Percentiles rank a stretch among this genome's conserved stretches.
phyloP scores from a whole-genome alignment of 1,139 yeast genomes.

The Saccharomycopsis phalli region DNA sequence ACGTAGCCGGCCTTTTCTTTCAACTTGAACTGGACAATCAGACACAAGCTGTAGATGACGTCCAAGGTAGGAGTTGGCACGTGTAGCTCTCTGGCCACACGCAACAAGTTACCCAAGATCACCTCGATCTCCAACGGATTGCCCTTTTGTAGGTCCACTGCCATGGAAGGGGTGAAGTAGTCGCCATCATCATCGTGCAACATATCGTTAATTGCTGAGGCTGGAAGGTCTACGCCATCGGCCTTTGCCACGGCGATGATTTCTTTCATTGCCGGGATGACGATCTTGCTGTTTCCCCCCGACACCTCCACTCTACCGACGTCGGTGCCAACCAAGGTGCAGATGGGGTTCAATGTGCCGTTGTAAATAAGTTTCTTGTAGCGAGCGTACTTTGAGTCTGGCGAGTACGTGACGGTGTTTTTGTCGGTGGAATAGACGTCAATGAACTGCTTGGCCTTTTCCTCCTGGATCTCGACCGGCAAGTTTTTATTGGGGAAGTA shows the following conservation, averaged over 20 bases:
- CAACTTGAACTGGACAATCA: slow-evolving; percentile 34
- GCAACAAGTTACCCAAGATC: slow-evolving; percentile 45
- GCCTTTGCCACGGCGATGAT: slow-evolving; percentile 41
- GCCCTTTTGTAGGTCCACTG: slow-evolving; percentile 41
- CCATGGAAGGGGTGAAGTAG: slow-evolving; percentile 50
- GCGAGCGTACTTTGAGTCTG: slow-evolving; percentile 38
- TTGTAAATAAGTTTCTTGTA: slow-evolving; percentile 50
- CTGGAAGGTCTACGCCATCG: slow-evolving; percentile 41
- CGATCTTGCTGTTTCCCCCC: slow-evolving; percentile 35
- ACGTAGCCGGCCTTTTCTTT: slow-evolving; percentile 34
- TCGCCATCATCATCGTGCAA: slow-evolving; percentile 46
- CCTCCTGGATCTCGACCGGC: slow-evolving; percentile 25
- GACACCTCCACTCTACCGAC: slow-evolving; percentile 35
- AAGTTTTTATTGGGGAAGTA: slow-evolving; percentile 32
- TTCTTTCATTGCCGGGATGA: slow-evolving; percentile 46
- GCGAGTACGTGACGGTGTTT: slow-evolving; percentile 30
- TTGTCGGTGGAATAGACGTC: slow-evolving; percentile 33
- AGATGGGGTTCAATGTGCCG: slow-evolving; percentile 42
- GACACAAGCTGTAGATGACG: slow-evolving; percentile 32
- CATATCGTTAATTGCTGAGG: slow-evolving; percentile 30
- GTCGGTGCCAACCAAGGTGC: slow-evolving; percentile 37
- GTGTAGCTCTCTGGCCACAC: slow-evolving; percentile 36
- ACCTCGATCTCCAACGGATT: slow-evolving; percentile 49
- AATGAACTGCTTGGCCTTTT: slow-evolving; percentile 33
- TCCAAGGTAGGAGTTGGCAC: slow-evolving; percentile 39